Base-by-base conservation (phyloP, 768 basidiomycete genomes). In the Collybiopsis luxurians region DNA sequence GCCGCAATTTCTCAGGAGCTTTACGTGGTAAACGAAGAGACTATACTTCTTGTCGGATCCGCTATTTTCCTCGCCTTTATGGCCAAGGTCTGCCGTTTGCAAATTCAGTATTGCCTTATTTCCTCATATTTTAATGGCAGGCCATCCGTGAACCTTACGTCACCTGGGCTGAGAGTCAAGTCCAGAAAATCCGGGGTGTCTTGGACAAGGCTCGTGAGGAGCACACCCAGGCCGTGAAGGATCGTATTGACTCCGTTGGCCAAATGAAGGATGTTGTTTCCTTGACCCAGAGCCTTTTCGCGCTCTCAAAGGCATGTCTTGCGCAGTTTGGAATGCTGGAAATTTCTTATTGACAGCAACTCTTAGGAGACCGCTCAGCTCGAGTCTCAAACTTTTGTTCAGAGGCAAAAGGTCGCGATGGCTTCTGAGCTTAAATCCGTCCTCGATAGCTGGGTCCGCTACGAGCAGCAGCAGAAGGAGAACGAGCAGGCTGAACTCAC, bases 391-490 rank as follows among this genome's bases (percentile, higher is more conserved):
- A 86, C 90, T 57, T 99, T 98, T 66, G 86, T 89, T 45, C 91
- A 93, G 69, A 83, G 85, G 65, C 97, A 99, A 79, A 89, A 92
- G 73, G 85, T 88, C 58, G 86, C 84, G 42, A 76, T 98, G 67
- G 86, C 95, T 28, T 61, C 89, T 43, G 97, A 99, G 77, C 77
- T 98, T 68, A 98, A 98, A 77, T 66, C 87, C 28, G 95, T 98
- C 39, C 85, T 99, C 56, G 97, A 98, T 79, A 92, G 90, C 71
- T 97, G 95, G 95, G 96, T 95, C 56, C 90, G 97, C 69, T 95
- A 87, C 75, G 96, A 98, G 79, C 95, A 97, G 69, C 92, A 95
- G 71, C 80, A 85, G 69, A 94, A 97, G 80, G 95, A 99, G 80
- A 89, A 83, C 67, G 94, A 99, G 78, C 97, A 99, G 82, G 81